Percentiles rank a stretch among this genome's conserved stretches.
phyloP scores from a whole-genome alignment of 2,329 filamentous ascomycete genomes.

The Fusarium sterilihyphosum region DNA sequence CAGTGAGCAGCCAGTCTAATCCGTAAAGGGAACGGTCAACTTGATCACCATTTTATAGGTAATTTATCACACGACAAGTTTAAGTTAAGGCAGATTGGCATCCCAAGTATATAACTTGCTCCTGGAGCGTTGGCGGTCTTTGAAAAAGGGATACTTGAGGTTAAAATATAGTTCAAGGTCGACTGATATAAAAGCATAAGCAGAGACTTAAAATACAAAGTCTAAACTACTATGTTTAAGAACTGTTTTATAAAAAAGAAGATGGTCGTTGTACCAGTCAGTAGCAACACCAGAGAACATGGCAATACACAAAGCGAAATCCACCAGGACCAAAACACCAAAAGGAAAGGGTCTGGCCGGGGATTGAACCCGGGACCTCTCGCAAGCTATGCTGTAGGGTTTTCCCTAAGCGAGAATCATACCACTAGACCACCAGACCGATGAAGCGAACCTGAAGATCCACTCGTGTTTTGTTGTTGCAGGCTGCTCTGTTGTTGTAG shows the following conservation, averaged over 20 bases:
- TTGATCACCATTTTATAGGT: background rate
- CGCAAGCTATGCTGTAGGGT: constrained; percentile 52
- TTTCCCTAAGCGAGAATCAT: constrained; percentile 76
- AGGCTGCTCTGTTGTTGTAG: rapidly evolving
- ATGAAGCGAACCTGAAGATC: constrained; percentile 5
- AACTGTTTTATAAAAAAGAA: background rate
- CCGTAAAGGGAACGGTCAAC: background rate
- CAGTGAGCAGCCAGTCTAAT: background rate
- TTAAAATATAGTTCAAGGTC: too few species aligned
- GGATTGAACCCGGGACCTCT: constrained; percentile 60
- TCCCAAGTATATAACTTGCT: background rate
- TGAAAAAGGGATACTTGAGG: too few species aligned
- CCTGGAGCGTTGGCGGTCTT: background rate
- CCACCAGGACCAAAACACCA: background rate
- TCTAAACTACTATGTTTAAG: too few species aligned
- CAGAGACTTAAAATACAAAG: background rate
- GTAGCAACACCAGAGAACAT: background rate
- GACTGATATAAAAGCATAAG: background rate
- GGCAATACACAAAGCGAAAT: background rate
- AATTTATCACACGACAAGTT: background rate
- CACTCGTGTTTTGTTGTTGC: constrained; percentile 23
- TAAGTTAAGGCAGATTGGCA: background rate
- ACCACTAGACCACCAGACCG: constrained; percentile 71
- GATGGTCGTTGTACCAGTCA: too few species aligned
- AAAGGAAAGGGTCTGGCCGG: constrained; percentile 54